Base-by-base conservation (phyloP, 805 yeast species). In the Teunomyces lycoperdinae region DNA sequence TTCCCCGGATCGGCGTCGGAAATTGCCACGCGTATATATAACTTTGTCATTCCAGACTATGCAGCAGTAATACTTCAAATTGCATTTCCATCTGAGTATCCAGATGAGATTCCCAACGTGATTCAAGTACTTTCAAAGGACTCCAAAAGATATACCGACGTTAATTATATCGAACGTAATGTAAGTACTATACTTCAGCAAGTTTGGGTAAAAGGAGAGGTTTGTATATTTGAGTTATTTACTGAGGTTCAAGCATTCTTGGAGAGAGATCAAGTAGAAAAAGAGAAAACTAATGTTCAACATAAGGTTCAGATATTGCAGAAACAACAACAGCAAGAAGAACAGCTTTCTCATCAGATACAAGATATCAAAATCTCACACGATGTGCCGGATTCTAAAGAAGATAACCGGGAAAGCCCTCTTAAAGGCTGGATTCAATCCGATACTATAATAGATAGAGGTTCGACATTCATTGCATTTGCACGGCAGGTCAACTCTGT, bases 391-490 rank as follows among this genome's bases (percentile, higher is more conserved):
- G 29, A 24, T 17, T 14, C 26, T 24, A 34, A 11, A 16, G n/a
- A 10, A 13, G 9, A n/a, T 26, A 13, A 10, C n/a, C 31, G 2
- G 14, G 45, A 55, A 0, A 80, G 85, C 53, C 80, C 80, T 0
- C 63, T 87, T n/a, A 78, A 72, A 35, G 86, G 85, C 1, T 94
- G 98, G 98, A 58, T 68, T 0, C 74, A 76, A 9, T 85, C 96
- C 0, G 95, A 87, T 1, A 87, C 95, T 0, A 77, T 91, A 1
- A 68, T 76, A 1, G 99, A 92, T 63, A 70, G 97, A 47, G 89
- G 88, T 10, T 89, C 97, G 0, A 84, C 89, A 0, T 92, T 92
- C 57, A 77, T 89, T 44, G 97, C 87, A 0, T 86, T 81, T 61
- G 89, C 91, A 0, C 70, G 81, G 32, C 67, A 64, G 42, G 92